A percentile compares a stretch with the other conserved stretches of the same genome.
Evolutionary conservation across 352 stramenopile genomes (phyloP).

Genomic region (Peronospora farinosa): DNA sequence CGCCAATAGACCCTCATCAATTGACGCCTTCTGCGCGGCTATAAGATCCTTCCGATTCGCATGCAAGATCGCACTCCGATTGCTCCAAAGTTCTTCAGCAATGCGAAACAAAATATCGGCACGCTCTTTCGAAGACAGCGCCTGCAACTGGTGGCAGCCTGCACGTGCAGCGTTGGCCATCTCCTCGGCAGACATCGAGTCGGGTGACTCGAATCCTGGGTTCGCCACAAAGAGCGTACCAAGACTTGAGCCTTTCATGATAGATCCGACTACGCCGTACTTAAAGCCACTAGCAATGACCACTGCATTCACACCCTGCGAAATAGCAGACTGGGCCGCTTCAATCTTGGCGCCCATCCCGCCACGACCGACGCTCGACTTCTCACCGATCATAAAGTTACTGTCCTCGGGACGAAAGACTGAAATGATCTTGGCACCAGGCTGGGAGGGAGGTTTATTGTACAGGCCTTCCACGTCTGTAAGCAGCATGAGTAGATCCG

Average conservation of each 20-base stretch:
- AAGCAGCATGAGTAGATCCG: constrained; percentile 92
- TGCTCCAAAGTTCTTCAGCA: constrained; percentile 72
- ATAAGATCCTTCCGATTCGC: constrained; percentile 91
- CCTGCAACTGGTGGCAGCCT: constrained; percentile 85
- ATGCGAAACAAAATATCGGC: constrained; percentile 87
- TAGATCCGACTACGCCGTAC: constrained; percentile 86
- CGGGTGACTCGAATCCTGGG: constrained; percentile 31
- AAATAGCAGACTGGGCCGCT: constrained; percentile 84
- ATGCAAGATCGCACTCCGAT: constrained; percentile 82
- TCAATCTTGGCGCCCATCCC: constrained; percentile 95
- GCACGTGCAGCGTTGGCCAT: constrained; percentile 81
- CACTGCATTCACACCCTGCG: constrained; percentile 85
- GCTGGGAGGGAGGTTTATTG: constrained; percentile 76
- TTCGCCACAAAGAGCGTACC: constrained; percentile 85
- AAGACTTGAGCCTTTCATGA: constrained; percentile 78
- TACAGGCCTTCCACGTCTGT: constrained; percentile 97
- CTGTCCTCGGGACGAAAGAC: constrained; percentile 55
- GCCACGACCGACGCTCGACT: constrained; percentile 82
- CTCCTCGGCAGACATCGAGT: constrained; percentile 50
- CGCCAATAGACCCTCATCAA: constrained; percentile 65
- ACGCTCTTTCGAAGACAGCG: constrained; percentile 79
- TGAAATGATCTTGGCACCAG: constrained; percentile 73
- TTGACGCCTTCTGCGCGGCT: constrained; percentile 54
- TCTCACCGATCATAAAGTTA: constrained; percentile 70
- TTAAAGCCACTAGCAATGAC: constrained; percentile 92